Evolutionary conservation across 116 monocot genomes (phyloP), one percentile per base, ranked within the genome.

Genomic region (Posidonia oceanica): DNA sequence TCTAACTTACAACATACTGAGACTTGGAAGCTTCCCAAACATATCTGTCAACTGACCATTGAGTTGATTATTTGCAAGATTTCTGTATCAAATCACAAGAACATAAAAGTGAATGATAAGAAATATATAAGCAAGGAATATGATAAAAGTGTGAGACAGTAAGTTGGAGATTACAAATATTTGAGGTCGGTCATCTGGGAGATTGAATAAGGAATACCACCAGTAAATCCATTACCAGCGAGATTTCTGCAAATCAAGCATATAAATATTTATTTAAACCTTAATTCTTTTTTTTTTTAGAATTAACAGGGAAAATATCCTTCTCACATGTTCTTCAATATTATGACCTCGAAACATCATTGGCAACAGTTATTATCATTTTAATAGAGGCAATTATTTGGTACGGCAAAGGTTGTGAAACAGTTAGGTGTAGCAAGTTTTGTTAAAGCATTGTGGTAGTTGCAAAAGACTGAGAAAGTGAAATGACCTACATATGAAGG

Each of bases 161-260:
- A 67, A 23, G 48, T 48, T 3, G 14, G 5, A 63, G 66, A 85
- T 85, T 81, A 98, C 97, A 98, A 65, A 84, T 77, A 77, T 67
- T 87, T 58, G 57, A 98, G 83, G 68, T 90, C 84, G 4, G 82
- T 64, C 97, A 98, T 98, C 73, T 92, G 89, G n/a, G 97, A 98
- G 68, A 98, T 81, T 13, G 97, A 98, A 75, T 89, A 98, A 62
- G 97, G 97, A 56, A 98, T 77, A 23, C 87, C 80, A 44, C 97
- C 93, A 73, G 82, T 85, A 71, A 98, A 90, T 75, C 77, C 65
- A 80, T 98, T 98, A n/a, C 79, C 82, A 74, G 84, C 74, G 61
- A 98, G 85, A 72, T 98, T 82, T 81, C 97, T 98, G 81, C 77
- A 80, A 5, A 52, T 52, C 18, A 58, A 3, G n/a, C 16, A 58